phyloP scores from a whole-genome alignment of 75 land plant species.

The Pinus albicaulis region DNA sequence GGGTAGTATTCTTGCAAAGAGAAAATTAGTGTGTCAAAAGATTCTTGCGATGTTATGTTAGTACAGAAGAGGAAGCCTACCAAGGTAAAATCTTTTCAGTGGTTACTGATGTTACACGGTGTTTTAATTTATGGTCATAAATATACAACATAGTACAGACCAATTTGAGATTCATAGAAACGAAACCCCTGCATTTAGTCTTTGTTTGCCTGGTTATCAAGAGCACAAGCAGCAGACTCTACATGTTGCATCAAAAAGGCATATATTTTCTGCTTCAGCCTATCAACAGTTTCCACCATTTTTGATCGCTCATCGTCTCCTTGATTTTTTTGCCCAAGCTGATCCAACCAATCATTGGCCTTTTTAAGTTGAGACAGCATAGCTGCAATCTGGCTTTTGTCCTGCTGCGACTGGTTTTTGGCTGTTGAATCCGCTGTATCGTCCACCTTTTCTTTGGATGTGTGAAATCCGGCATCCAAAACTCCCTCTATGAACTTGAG shows the following conservation, averaged over 20 bases:
- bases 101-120: background rate
- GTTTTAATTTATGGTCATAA: background rate
- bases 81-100: background rate
- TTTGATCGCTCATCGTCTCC: constrained; percentile 21
- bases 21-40: background rate
- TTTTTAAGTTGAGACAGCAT: constrained; percentile 76
- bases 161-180: constrained; percentile 7
- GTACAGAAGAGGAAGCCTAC: constrained; percentile 3
- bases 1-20: background rate
- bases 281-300: constrained; percentile 42
- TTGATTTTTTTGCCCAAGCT: constrained; percentile 14
- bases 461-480: constrained; percentile 53
- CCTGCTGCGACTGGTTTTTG: constrained; percentile 23
- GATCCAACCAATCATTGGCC: constrained; percentile 85
- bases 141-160: background rate
- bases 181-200: constrained; percentile 7
- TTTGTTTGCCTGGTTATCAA: constrained; percentile 41
- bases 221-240: constrained; percentile 81
- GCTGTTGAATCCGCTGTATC: constrained; percentile 6
- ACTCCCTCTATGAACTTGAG: constrained; percentile 76
- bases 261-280: constrained; percentile 81
- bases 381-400: constrained; percentile 59
- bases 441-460: constrained; percentile 25
- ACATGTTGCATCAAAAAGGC: constrained; percentile 70
- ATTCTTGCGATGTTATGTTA: background rate